Conservation (phyloP, 2,329 filamentous ascomycete species). For the Fusarium albidum region DNA sequence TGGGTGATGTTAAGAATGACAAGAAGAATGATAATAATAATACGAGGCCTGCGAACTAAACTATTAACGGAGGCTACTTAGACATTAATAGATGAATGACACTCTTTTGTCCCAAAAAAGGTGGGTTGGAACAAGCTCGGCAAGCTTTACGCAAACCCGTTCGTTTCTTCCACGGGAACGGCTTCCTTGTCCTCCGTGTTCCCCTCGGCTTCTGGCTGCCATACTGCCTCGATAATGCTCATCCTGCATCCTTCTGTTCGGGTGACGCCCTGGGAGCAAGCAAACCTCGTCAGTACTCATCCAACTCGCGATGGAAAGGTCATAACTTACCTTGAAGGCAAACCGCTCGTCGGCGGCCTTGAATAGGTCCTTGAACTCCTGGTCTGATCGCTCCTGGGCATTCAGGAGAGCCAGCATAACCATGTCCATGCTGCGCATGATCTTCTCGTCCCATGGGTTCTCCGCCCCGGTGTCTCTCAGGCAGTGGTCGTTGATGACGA, state of each 20-base stretch:
- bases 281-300: slow-evolving; percentile 12
- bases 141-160: no score
- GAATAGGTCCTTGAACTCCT: slow-evolving; percentile 57
- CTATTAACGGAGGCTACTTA: no score
- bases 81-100: no score
- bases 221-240: slow-evolving; percentile 59
- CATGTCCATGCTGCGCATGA: slow-evolving; percentile 60
- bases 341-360: slow-evolving; percentile 52
- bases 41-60: no score
- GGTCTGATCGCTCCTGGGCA: slow-evolving; percentile 57
- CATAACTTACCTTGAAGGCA: slow-evolving; percentile 47
- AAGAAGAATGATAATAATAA: no score
- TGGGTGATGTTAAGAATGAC: no score
- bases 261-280: slow-evolving; percentile 46
- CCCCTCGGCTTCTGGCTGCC: slow-evolving; percentile 44
- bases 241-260: slow-evolving; percentile 53
- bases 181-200: neutral
- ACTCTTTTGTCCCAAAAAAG: no score
- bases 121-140: no score
- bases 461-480: slow-evolving; percentile 50
- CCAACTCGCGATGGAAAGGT: neutral
- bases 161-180: neutral
- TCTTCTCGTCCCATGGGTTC: slow-evolving; percentile 54
- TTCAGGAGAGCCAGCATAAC: slow-evolving; percentile 62
- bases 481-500: slow-evolving; percentile 58